phyloP scores from a whole-genome alignment of 176 grass and related monocot species.

The Phoenix roebelenii region DNA sequence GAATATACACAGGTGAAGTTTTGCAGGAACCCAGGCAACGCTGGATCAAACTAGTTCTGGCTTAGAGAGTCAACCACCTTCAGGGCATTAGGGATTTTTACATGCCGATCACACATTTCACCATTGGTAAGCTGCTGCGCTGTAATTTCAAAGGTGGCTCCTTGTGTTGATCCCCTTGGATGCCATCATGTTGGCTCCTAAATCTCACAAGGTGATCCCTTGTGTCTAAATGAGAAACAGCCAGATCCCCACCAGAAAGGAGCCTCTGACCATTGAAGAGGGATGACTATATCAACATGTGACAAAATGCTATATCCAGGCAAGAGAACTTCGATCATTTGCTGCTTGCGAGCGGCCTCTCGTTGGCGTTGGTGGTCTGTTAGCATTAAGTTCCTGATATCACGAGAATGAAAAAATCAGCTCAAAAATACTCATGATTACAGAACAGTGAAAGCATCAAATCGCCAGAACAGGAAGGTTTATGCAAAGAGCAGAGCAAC shows the following conservation, averaged over 20 bases:
- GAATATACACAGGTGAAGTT: constrained; percentile 10
- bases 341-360: constrained; percentile 82
- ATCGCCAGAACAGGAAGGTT: background rate
- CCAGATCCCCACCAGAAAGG: background rate
- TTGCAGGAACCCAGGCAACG: background rate
- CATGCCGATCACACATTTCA: background rate
- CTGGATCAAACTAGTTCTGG: background rate
- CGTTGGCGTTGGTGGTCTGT: constrained; percentile 94
- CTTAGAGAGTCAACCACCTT: background rate
- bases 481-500: background rate
- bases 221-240: too few relatives aligned
- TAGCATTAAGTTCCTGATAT: constrained; percentile 90
- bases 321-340: constrained; percentile 81
- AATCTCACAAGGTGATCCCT: too few relatives aligned
- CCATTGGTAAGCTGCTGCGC: background rate
- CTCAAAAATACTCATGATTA: background rate
- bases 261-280: constrained; percentile 6
- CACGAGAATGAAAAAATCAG: background rate
- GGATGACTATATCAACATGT: constrained; percentile 7
- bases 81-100: background rate
- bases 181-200: too few relatives aligned
- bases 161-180: too few relatives aligned
- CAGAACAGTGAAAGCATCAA: constrained; percentile 7
- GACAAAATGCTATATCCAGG: constrained; percentile 71
- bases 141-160: too few relatives aligned